Base-by-base conservation (phyloP, 768 basidiomycete genomes). In the Xerocomellus dryophilus region DNA sequence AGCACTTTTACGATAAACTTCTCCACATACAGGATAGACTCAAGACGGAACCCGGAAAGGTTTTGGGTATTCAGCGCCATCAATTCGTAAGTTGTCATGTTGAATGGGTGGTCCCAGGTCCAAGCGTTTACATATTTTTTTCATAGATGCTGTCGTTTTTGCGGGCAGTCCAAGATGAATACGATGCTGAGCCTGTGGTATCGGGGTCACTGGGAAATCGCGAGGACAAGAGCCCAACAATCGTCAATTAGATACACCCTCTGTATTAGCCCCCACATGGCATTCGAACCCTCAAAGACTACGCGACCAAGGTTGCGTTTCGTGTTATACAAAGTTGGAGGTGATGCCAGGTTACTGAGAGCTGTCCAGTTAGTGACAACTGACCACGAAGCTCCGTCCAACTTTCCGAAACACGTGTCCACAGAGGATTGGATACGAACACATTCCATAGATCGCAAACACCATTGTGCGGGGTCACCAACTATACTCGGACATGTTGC, bases 1-100 rank as follows among this genome's bases (percentile, higher is more conserved):
- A 82, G 53, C 93, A 96, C 65, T 96, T 95, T 66, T 73, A 92
- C 60, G 90, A 93, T 61, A 96, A 95, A 70, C 77, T 96, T 32
- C 68, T 95, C 25, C 80, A 83, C 51, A 88, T 96, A 53, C 77
- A 74, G 38, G 82, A 82, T 43, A 75, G 81, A 56, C 81, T 95
- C 57, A 95, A 94, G 74, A 96, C 93, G 0, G 79, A 74, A 9
- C 77, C 78, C 3, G 93, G 90, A 4, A 85, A 79, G 63, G 64
- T 66, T 51, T 71, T 92, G 67, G 92, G 90, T 21, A 76, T 79
- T 54, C 83, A 79, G 60, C 75, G 93, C 59, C 93, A 95, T 66
- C 72, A 81, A 60, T 73, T 86, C 47, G 92, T 93, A 59, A 55
- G 79, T 68, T 7, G 38, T n/a, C 14, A 23, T 7, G 23, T 29